Percentiles rank a stretch among this genome's conserved stretches.
phyloP scores from a whole-genome alignment of 768 basidiomycete genomes.

The Ramaria rubella region DNA sequence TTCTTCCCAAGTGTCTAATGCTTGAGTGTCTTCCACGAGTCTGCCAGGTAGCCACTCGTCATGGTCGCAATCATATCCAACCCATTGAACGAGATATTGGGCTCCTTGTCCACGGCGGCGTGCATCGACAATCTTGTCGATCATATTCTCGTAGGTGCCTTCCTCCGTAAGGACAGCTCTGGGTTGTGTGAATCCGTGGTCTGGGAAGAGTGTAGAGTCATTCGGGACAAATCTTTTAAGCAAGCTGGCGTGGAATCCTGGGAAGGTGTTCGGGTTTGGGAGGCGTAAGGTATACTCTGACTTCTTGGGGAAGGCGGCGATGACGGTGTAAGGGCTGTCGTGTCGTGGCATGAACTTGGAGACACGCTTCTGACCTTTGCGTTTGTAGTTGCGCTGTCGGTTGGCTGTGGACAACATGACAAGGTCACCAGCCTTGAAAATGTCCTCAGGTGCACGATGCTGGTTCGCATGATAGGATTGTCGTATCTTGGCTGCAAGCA shows the following conservation, averaged over 20 bases:
- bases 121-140: conserved; percentile 27
- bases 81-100: conserved; percentile 29
- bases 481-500: conserved; percentile 18
- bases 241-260: conserved; percentile 32
- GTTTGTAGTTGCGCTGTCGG: conserved; percentile 22
- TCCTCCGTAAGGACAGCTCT: conserved; percentile 1
- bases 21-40: too few relatives aligned
- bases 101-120: conserved; percentile 19
- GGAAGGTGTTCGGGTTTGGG: conserved; percentile 18
- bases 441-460: conserved; percentile 15
- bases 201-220: conserved; percentile 32
- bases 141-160: conserved; percentile 19
- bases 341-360: conserved; percentile 38
- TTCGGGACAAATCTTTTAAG: conserved; percentile 27
- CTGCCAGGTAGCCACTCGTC: too few relatives aligned
- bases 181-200: conserved; percentile 18
- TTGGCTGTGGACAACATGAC: conserved; percentile 33
- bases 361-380: conserved; percentile 20
- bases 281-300: conserved; percentile 22
- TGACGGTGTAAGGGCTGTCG: conserved; percentile 24
- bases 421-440: conserved; percentile 25
- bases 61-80: too few relatives aligned
- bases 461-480: conserved; percentile 26
- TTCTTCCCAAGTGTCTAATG: too few relatives aligned
- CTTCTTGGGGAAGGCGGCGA: conserved; percentile 12